These are phyloP conservation scores for Fragaria ananassa DNA, from an alignment of 306 rosid genomes.

Conservation along the genomic window DNA sequence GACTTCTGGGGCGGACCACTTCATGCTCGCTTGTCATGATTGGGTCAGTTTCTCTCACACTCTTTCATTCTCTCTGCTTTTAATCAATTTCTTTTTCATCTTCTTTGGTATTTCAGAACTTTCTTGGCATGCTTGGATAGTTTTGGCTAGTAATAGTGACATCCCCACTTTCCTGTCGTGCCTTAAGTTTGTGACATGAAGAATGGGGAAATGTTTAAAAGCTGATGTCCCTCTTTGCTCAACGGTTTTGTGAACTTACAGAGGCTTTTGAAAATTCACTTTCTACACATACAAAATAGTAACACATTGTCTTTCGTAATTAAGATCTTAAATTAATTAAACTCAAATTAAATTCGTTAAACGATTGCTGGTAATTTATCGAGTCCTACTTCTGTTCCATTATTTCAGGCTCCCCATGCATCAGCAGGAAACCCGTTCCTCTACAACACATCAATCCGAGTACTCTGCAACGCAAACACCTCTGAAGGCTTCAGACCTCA, in stretches of 20 bases:
- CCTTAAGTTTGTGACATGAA: neutral
- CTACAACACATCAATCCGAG: conserved; percentile 67
- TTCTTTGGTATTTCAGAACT: conserved; percentile 14
- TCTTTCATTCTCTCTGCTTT: neutral
- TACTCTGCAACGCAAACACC: conserved; percentile 84
- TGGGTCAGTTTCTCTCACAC: conserved; percentile 52
- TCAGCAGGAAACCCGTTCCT: conserved; percentile 58
- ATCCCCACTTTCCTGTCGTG: neutral
- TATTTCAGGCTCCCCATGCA: conserved; percentile 40
- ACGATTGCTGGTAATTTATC: neutral
- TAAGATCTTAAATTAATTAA: neutral
- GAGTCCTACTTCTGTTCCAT: neutral
- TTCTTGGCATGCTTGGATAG: conserved; percentile 25
- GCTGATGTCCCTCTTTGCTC: neutral
- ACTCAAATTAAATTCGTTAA: neutral
- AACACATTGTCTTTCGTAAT: neutral
- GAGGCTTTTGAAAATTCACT: neutral
- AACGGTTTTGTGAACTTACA: neutral
- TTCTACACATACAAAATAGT: neutral
- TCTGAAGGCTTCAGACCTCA: conserved; percentile 85
- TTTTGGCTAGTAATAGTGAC: neutral
- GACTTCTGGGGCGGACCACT: conserved; percentile 86
- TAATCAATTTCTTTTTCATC: conserved; percentile 1
- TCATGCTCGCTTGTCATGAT: conserved; percentile 91
- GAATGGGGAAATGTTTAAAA: neutral